These are phyloP conservation scores for Epicoccum sorghinum DNA, from an alignment of 2,329 filamentous ascomycete genomes.

Conservation along the genomic window DNA sequence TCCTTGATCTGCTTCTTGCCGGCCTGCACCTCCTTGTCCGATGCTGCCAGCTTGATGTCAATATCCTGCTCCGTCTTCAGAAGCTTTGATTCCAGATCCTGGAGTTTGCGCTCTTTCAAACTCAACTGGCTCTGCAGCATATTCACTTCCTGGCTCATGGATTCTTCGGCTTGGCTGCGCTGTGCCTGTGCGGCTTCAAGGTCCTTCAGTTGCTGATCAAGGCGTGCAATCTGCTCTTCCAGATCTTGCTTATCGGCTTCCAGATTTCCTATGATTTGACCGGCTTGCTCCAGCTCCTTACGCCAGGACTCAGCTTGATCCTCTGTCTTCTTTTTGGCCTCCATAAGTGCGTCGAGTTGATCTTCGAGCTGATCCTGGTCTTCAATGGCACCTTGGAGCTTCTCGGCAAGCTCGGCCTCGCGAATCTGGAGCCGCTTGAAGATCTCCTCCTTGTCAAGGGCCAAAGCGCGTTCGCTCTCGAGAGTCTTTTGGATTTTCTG, in stretches of 20 bases:
- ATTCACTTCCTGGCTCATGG: constrained; percentile 81
- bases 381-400: constrained; percentile 86
- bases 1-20: constrained; percentile 77
- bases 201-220: constrained; percentile 74
- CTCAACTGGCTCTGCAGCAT: constrained; percentile 89
- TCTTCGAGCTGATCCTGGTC: constrained; percentile 95
- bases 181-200: constrained; percentile 74
- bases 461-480: constrained; percentile 93
- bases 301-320: constrained; percentile 80
- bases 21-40: constrained; percentile 79
- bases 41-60: constrained; percentile 78
- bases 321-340: constrained; percentile 87
- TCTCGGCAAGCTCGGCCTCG: constrained; percentile 91
- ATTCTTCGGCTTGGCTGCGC: constrained; percentile 76
- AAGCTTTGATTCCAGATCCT: constrained; percentile 84
- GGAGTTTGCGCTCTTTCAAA: constrained; percentile 86
- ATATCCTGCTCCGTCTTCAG: constrained; percentile 86
- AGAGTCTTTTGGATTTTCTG: constrained; percentile 90
- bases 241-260: constrained; percentile 86
- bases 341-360: constrained; percentile 86
- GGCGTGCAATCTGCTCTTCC: constrained; percentile 67
- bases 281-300: constrained; percentile 88
- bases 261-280: constrained; percentile 80
- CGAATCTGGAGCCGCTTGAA: constrained; percentile 93
- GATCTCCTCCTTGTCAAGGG: constrained; percentile 97